Conservation (phyloP, 164 flowering plant species). For the Macadamia integrifolia region DNA sequence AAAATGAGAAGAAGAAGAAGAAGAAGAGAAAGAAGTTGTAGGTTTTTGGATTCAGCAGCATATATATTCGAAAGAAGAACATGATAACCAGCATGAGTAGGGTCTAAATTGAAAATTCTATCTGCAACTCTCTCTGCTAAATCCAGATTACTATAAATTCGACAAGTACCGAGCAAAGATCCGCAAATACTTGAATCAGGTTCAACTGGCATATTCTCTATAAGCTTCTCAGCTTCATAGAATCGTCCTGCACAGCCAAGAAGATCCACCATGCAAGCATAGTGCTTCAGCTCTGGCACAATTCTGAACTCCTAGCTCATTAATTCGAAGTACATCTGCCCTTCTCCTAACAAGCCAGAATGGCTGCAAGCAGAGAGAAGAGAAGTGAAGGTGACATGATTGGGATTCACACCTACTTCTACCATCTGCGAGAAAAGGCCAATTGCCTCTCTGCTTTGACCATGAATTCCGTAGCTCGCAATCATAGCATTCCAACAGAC, state of each 20-base stretch:
- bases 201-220: too few species aligned
- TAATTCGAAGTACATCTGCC: constrained; percentile 15
- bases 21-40: too few species aligned
- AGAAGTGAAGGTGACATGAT: too few species aligned
- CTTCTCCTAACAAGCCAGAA: constrained; percentile 25
- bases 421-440: constrained; percentile 21
- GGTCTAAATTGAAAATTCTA: too few species aligned
- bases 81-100: constrained; percentile 16
- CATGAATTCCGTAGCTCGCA: constrained; percentile 29
- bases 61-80: constrained; percentile 34
- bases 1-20: too few species aligned
- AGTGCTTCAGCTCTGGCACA: constrained; percentile 8
- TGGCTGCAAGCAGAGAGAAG: constrained; percentile 5
- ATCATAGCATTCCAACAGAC: constrained; percentile 40
- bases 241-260: too few species aligned
- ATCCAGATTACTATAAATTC: too few species aligned
- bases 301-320: constrained; percentile 21
- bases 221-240: too few species aligned
- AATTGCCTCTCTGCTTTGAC: constrained; percentile 19
- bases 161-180: too few species aligned
- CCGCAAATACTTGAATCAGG: too few species aligned
- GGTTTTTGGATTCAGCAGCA: constrained; percentile 18
- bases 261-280: too few species aligned
- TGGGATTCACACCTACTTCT: constrained; percentile 7
- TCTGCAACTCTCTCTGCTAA: too few species aligned